Evolutionary conservation across 768 basidiomycete genomes (phyloP), one percentile per base, ranked within the genome.

Genomic region (Mycena galericulata): DNA sequence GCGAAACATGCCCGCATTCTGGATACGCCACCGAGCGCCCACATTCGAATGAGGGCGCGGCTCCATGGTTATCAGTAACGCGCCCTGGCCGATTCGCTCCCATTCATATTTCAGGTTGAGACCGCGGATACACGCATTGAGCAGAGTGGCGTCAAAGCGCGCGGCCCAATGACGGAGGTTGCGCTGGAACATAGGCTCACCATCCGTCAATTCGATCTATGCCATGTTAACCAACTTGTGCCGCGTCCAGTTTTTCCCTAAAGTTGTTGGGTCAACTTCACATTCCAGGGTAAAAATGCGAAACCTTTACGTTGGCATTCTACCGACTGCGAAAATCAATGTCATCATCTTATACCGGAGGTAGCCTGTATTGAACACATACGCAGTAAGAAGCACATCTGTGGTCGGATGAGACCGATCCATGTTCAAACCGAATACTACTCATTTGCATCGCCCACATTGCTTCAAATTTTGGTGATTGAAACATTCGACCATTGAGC

Each of bases 101-200:
- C 61, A 63, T 15, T 68, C 61, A 15, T 41, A 27, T 27, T 53
- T 62, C 30, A 68, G 67, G 20, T 51, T 58, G 29, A 68, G 60
- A 2, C n/a, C 61, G 41, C 61, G 38, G 55, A 68, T 63, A 17
- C 59, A 56, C 18, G 62, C 67, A 4, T 12, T 40, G 30, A 45
- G 36, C 5, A 68, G 46, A 5, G 62, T 41, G 47, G 61, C 30
- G 47, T 68, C 56, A 47, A 68, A 68, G 47, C 67, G 67, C 34
- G 38, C 46, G 24, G 43, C 56, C 46, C 61, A 68, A 38, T 68
- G 32, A 8, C 62, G 61, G 9, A 68, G 61, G 26, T 51, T 63
- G 24, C 62, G 61, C n/a, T 58, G 54, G 29, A 68, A 4, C 2
- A 58, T n/a, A 8, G 61, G 45, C 45, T 68, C 67, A 8, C 41